Conservation (phyloP, 2,329 filamentous ascomycete genomes). For the Leptographium procerum region DNA sequence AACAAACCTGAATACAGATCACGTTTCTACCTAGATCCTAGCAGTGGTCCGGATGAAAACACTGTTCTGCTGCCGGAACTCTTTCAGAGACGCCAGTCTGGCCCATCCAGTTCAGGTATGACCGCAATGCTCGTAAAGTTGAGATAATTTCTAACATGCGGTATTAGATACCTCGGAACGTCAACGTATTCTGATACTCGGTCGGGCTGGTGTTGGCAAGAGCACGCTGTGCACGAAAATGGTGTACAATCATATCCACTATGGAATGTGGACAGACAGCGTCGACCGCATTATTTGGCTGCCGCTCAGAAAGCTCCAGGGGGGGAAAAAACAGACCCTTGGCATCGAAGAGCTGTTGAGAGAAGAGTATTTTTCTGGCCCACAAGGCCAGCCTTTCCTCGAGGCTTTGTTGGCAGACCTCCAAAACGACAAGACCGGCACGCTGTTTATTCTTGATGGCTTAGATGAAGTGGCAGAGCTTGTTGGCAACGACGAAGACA, state of each 20-base stretch:
- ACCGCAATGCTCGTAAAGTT: neutral
- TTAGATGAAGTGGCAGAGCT: constrained; percentile 27
- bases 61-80: neutral
- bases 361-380: neutral
- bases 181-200: constrained; percentile 18
- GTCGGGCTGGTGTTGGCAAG: constrained; percentile 26
- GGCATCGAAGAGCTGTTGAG: neutral
- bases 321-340: constrained; percentile 1
- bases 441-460: constrained; percentile 30
- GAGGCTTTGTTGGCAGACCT: neutral
- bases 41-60: no score
- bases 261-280: constrained; percentile 16
- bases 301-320: constrained; percentile 23
- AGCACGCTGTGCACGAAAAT: constrained; percentile 31
- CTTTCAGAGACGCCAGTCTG: neutral
- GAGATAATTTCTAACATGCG: neutral
- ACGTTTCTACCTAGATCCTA: neutral
- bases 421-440: constrained; percentile 5
- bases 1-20: neutral
- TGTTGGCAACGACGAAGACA: constrained; percentile 7
- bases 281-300: constrained; percentile 29
- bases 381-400: neutral
- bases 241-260: constrained; percentile 20
- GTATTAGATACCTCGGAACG: no score
- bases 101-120: neutral